A percentile compares a stretch with the other conserved stretches of the same genome.
These are phyloP conservation scores for Allium cepa DNA, from an alignment of 106 monocot genomes.

Conservation along the genomic window DNA sequence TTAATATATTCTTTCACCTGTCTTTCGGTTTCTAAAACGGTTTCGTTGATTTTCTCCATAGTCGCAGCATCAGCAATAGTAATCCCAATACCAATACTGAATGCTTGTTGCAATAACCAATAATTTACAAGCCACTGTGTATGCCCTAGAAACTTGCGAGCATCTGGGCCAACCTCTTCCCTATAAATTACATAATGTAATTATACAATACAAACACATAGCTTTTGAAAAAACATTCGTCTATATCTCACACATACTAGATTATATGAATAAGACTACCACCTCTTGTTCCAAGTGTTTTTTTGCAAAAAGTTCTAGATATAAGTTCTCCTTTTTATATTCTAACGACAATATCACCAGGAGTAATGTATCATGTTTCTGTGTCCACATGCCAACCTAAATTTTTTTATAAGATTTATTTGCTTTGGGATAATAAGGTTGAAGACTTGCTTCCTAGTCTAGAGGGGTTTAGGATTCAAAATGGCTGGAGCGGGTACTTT, in stretches of 20 bases:
- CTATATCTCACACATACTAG: slow-evolving; percentile 41
- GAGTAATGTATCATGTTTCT: too few relatives aligned
- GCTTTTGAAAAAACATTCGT: background rate
- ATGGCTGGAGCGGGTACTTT: slow-evolving; percentile 91
- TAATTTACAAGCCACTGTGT: slow-evolving; percentile 99
- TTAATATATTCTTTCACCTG: slow-evolving; percentile 95
- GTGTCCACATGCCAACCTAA: too few relatives aligned
- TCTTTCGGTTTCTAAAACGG: slow-evolving; percentile 84
- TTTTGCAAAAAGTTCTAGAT: slow-evolving; percentile 91
- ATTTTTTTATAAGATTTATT: too few relatives aligned
- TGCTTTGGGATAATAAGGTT: too few relatives aligned
- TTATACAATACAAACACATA: background rate
- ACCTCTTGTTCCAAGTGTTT: slow-evolving; percentile 74
- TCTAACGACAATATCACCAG: slow-evolving; percentile 85
- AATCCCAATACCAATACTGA: slow-evolving; percentile 95
- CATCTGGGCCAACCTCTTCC: slow-evolving; percentile 98
- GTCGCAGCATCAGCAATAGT: slow-evolving; percentile 96
- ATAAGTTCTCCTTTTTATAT: slow-evolving; percentile 93
- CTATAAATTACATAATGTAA: too few relatives aligned
- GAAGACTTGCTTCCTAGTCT: slow-evolving; percentile 99
- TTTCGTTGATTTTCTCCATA: slow-evolving; percentile 98
- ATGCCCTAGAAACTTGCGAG: slow-evolving; percentile 94
- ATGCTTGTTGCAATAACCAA: slow-evolving; percentile 98
- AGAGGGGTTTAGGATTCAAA: slow-evolving; percentile 87
- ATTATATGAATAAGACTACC: slow-evolving; percentile 97